phyloP scores from a whole-genome alignment of 352 stramenopile genomes.

The Pythium phragmiticola region DNA sequence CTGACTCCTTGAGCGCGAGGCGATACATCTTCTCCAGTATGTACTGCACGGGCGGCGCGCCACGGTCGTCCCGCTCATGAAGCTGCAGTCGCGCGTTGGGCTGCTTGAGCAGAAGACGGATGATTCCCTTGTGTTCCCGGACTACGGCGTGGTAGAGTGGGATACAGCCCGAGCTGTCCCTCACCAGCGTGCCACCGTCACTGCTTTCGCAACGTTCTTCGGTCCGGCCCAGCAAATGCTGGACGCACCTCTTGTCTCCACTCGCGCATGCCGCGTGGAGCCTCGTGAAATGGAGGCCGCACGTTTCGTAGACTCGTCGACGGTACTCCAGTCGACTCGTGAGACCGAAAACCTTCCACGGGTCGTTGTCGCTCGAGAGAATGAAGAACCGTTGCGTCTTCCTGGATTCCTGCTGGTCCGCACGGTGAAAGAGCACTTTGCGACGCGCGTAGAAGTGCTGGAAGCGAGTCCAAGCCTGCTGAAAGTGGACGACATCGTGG shows the following conservation, averaged over 20 bases:
- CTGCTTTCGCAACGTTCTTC: too few relatives aligned
- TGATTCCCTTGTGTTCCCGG: conserved; percentile 33
- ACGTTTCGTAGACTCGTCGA: conserved; percentile 37
- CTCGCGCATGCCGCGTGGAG: conserved; percentile 36
- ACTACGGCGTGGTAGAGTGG: conserved; percentile 57
- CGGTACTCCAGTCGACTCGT: conserved; percentile 20
- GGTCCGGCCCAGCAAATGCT: conserved; percentile 20
- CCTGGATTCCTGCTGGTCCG: conserved; percentile 4
- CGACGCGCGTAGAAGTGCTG: conserved; percentile 7
- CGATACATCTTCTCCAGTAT: conserved; percentile 42
- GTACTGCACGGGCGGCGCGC: conserved; percentile 45
- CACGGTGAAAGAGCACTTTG: background rate
- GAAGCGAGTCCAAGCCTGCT: conserved; percentile 9
- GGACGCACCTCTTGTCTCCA: conserved; percentile 26
- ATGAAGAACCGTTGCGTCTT: conserved; percentile 12
- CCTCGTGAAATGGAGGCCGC: conserved; percentile 28
- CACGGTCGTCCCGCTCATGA: conserved; percentile 37
- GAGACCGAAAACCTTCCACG: conserved; percentile 45
- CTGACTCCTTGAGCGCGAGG: conserved; percentile 19
- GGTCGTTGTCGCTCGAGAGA: conserved; percentile 15
- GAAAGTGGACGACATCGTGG: background rate
- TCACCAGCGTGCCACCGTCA: conserved; percentile 28
- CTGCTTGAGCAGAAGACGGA: conserved; percentile 34
- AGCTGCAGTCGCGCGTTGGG: conserved; percentile 42
- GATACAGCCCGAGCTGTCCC: conserved; percentile 41